Percentiles rank a stretch among this genome's conserved stretches.
These are phyloP conservation scores for Boechera retrofracta DNA, from an alignment of 345 rosid genomes.

Conservation along the genomic window DNA sequence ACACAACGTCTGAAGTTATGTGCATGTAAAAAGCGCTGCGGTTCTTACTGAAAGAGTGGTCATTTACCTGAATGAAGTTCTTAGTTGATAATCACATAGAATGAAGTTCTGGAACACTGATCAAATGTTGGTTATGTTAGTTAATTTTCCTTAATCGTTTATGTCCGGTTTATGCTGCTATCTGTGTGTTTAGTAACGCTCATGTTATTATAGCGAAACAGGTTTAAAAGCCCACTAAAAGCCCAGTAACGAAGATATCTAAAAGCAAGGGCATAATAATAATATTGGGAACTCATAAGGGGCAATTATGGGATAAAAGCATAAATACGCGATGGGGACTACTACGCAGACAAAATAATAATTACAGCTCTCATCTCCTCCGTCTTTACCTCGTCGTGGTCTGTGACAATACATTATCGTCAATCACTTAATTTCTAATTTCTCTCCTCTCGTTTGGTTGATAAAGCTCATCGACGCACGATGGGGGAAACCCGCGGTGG, in stretches of 20 bases:
- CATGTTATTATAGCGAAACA: too few relatives aligned
- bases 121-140: too few relatives aligned
- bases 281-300: neutral
- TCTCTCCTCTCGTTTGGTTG: conserved; percentile 12
- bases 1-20: too few relatives aligned
- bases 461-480: conserved; percentile 19
- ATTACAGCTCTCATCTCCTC: conserved; percentile 33
- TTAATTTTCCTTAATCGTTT: too few relatives aligned
- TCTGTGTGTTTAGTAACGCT: too few relatives aligned
- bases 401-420: conserved; percentile 20
- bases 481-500: conserved; percentile 63
- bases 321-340: neutral
- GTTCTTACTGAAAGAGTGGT: too few relatives aligned
- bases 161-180: too few relatives aligned
- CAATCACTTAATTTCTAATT: neutral
- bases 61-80: too few relatives aligned
- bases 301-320: conserved; percentile 18
- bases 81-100: too few relatives aligned
- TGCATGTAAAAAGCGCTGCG: too few relatives aligned
- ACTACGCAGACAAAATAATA: neutral
- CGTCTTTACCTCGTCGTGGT: neutral
- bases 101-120: too few relatives aligned
- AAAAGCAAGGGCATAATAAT: neutral
- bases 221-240: neutral
- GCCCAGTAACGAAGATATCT: neutral